phyloP scores from a whole-genome alignment of 306 rosid species.

The Gynostemma pentaphyllum region DNA sequence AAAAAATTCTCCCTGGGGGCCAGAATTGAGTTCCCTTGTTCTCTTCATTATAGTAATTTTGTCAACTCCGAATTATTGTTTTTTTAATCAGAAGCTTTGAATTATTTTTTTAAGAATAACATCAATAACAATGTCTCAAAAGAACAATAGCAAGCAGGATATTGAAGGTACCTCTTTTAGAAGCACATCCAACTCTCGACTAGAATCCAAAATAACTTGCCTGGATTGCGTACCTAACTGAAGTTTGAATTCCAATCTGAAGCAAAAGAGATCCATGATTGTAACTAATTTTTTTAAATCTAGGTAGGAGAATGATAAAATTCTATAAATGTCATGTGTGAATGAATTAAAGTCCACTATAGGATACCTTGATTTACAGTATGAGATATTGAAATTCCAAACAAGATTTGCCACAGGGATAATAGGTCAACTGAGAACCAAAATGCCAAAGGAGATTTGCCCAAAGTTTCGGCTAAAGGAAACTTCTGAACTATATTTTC shows the following conservation, averaged over 20 bases:
- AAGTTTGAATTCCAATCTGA: constrained; percentile 16
- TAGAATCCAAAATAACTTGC: not conserved
- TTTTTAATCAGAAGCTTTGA: not conserved
- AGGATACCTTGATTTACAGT: constrained; percentile 26
- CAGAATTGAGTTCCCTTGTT: not conserved
- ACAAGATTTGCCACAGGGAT: constrained; percentile 56
- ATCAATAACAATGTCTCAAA: constrained; percentile 5
- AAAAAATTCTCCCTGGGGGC: too few species aligned
- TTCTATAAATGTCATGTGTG: constrained; percentile 20
- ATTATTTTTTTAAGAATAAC: not conserved
- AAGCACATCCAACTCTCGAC: constrained; percentile 17
- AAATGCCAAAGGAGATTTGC: constrained; percentile 99
- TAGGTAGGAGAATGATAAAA: not conserved
- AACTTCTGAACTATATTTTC: constrained; percentile 26
- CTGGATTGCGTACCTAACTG: constrained; percentile 14
- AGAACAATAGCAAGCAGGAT: constrained; percentile 12
- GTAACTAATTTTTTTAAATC: not conserved
- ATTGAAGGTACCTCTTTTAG: constrained; percentile 18
- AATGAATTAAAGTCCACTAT: not conserved
- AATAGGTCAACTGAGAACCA: constrained; percentile 38
- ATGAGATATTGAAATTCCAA: constrained; percentile 42
- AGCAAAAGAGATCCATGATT: constrained; percentile 3
- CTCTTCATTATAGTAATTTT: not conserved
- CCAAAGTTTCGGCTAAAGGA: constrained; percentile 41
- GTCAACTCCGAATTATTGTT: not conserved